Base-by-base conservation (phyloP, 1,284 basidiomycete species). In the Somion occarium region DNA sequence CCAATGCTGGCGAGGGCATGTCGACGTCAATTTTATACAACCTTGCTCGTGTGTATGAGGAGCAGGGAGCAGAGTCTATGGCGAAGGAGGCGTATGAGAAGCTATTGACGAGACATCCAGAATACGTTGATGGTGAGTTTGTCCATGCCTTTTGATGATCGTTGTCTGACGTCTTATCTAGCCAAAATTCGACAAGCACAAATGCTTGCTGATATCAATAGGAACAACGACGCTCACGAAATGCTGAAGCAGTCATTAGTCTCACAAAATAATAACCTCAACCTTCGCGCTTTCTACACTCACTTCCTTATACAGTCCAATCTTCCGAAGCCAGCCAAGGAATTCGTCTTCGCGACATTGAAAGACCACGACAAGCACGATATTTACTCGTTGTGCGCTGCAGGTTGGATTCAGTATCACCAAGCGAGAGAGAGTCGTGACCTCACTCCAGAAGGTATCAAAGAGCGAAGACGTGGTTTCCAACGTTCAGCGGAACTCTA, bases 151-250 rank as follows among this genome's bases (percentile, higher is more conserved):
- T 47, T 52, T 41, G 20, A n/a, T 26, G 38, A 34, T 52, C 11
- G 38, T 19, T 41, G 42, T 19, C 46, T 39, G 3, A 39, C 46
- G 30, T 37, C 26, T 30, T 30, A 18, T 52, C 41, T 60, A 95
- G 93, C 93, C 56, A 98, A 97, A 73, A 81, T 94, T 38, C 87
- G 94, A 27, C 85, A 91, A 58, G 91, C 93, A 0, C 79, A 88
- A 11, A 85, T 97, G 74, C 75, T 88, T 1, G 72, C 83, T 0
- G 73, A 76, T 23, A 62, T 86, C 22, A 87, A 87, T 46, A 80
- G 83, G 13, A 76, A 83, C 58, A 83, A 87, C 57, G 88, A 91
- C 2, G 92, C 93, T 0, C 89, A 95, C 65, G 85, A 87, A 1
- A 75, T 93, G 4, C 71, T 98, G 49, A 98, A 97, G 67, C 90